Evolutionary conservation across 1,139 yeast species (phyloP), one percentile per base, ranked within the genome.

Genomic region (Debaryomyces subglobosus): DNA sequence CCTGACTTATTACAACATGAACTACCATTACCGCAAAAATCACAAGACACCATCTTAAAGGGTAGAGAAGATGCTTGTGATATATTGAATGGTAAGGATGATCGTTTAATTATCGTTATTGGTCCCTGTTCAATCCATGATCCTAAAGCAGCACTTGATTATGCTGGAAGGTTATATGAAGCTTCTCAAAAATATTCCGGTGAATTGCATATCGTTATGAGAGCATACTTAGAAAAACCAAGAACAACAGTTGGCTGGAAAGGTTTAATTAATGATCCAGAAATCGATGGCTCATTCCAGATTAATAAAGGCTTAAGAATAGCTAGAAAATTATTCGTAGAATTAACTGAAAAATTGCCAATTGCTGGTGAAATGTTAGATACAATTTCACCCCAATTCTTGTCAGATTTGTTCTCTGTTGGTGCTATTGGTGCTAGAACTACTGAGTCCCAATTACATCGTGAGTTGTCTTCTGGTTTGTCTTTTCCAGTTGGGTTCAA

Each of bases 241-340:
- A 85, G 99, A 74, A 94, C 99, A 47, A 94, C 98, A 21, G 98
- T 94, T 46, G 99, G 99, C 53, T 94, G 99, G 99, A 94, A 94
- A 72, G 99, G 97, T 56, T 79, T 94, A 60, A 92, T 94, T 63
- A 94, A 94, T 68, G 99, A 94, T 70, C 99, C 99, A 21, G 96
- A 94, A 62, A 87, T 94, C 59, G 97, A 94, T 66, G 92, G 90
- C 52, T 81, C 97, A 49, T 92, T 89, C 84, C 85, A 91, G 60
- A 94, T 94, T 68, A 94, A 94, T 77, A 90, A 91, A 72, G 99
- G 99, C 56, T 81, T 94, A 59, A 78, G 95, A 61, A 85, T 92
- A 55, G 80, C 98, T 21, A 84, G 99, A 68, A 86, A 87, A 58
- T 82, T 94, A 74, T 94, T 90, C 69, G 85, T 86, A 36, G 84